Evolutionary conservation across 768 basidiomycete species (phyloP).

Genomic region (Tricholoma terreum): DNA sequence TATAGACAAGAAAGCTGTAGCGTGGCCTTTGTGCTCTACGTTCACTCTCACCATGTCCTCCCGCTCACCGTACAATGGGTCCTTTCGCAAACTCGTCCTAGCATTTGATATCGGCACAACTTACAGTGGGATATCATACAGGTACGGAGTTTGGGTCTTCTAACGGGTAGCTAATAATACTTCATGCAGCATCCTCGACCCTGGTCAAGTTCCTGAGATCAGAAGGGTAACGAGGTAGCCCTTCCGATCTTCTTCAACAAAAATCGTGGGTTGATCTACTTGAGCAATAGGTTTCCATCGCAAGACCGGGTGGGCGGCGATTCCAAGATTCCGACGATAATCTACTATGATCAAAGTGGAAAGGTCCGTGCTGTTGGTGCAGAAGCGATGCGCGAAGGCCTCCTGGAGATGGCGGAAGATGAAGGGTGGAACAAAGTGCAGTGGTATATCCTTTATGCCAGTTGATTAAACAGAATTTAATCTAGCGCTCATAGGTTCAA

Average conservation of each 20-base stretch:
- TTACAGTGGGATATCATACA: slow-evolving; percentile 45
- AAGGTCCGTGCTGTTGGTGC: slow-evolving; percentile 40
- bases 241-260: slow-evolving; percentile 16
- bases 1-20: neutral
- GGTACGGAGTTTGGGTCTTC: slow-evolving; percentile 6
- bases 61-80: slow-evolving; percentile 36
- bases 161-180: neutral
- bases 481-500: slow-evolving; percentile 28
- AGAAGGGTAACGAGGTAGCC: slow-evolving; percentile 33
- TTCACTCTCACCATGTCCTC: slow-evolving; percentile 6
- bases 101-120: slow-evolving; percentile 52
- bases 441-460: slow-evolving; percentile 34
- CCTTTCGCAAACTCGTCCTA: slow-evolving; percentile 38
- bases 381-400: slow-evolving; percentile 37
- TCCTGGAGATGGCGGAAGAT: slow-evolving; percentile 37
- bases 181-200: slow-evolving; percentile 29
- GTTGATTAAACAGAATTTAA: neutral
- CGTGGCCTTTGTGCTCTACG: neutral
- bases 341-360: slow-evolving; percentile 44
- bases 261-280: neutral
- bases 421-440: slow-evolving; percentile 45
- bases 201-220: slow-evolving; percentile 30
- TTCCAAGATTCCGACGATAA: slow-evolving; percentile 41
- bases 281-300: slow-evolving; percentile 40
- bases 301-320: slow-evolving; percentile 42